Base-by-base conservation (phyloP, 164 flowering plant genomes). In the Nymphaea colorata region DNA sequence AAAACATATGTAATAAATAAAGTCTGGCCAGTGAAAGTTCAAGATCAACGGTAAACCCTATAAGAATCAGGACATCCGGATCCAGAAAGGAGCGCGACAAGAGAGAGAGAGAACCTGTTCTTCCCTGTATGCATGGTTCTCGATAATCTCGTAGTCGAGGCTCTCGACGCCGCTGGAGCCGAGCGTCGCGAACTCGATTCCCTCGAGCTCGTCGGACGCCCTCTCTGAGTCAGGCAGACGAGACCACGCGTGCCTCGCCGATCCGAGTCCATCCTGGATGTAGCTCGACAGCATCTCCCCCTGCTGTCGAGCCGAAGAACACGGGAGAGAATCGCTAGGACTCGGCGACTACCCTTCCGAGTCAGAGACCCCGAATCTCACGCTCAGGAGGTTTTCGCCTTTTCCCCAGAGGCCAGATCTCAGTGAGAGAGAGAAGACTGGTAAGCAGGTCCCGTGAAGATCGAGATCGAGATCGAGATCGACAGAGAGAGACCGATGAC, bases 101-200 rank as follows among this genome's bases (percentile, higher is more conserved):
- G 16, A 10, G 12, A 55, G 59, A 55, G 59, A 16, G 59, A 16
- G 3, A 7, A 93, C 98, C 97, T 91, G 98, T 66, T 94, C 93
- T 78, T 87, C 86, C 76, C 96, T 73, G 67, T 94, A 94, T 3
- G 95, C 96, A 65, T 75, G 73, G 71, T 94, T 94, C 84, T 94
- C 98, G 17, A 94, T 82, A 68, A 94, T 91, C 77, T 94, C 98
- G 63, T 94, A 94, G 67, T 94, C 97, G 61, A 94, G 96, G 70
- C 98, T 94, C 75, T 93, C 98, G 12, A 47, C 12, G 68, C 65
- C 71, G 0, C 80, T 84, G 43, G 74, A 81, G 17, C 68, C 75
- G 60, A 69, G 76, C 70, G 77, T 16, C 42, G 72, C 66, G 6
- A 67, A 51, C 16, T 81, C 81, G n/a, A 66, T 77, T n/a, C 63